Percentiles rank a stretch among this genome's conserved stretches.
Evolutionary conservation across 2,329 filamentous ascomycete species (phyloP).

Genomic region (Orbilia javanica): DNA sequence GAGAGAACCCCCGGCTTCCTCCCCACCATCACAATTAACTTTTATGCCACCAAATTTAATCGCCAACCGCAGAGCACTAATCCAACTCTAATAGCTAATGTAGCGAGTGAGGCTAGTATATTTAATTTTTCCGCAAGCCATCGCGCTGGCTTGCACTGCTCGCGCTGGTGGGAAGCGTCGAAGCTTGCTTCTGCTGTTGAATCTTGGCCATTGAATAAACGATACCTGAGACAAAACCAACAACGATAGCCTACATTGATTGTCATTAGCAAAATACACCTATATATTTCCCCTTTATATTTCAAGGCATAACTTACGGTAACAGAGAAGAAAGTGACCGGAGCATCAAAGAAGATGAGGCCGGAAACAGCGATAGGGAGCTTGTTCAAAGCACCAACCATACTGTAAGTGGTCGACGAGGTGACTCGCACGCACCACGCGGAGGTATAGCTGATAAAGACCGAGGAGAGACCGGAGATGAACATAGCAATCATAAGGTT

Average conservation of each 20-base stretch:
- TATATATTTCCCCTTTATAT: neutral
- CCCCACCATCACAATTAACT: neutral
- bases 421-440: conserved; percentile 99
- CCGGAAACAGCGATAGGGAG: conserved; percentile 93
- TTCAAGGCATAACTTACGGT: conserved; percentile 59
- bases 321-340: conserved; percentile 85
- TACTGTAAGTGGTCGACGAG: conserved; percentile 89
- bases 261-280: neutral
- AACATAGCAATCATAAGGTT: conserved; percentile 87
- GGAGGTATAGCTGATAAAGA: conserved; percentile 99
- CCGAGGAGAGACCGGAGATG: conserved; percentile 89
- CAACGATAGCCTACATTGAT: conserved; percentile 78
- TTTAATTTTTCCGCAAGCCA: conserved; percentile 72
- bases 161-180: conserved; percentile 81
- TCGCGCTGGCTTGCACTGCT: conserved; percentile 93
- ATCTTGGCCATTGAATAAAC: conserved; percentile 91
- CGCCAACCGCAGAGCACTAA: neutral
- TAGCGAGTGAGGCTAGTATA: neutral
- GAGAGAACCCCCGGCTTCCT: no score
- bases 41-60: conserved; percentile 8
- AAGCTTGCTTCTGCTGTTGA: conserved; percentile 78
- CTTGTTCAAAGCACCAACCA: conserved; percentile 99
- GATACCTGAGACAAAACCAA: conserved; percentile 92
- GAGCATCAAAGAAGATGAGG: conserved; percentile 93
- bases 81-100: neutral